Conservation (phyloP, 169 alveolate species). For the Plasmodium gaboni region DNA sequence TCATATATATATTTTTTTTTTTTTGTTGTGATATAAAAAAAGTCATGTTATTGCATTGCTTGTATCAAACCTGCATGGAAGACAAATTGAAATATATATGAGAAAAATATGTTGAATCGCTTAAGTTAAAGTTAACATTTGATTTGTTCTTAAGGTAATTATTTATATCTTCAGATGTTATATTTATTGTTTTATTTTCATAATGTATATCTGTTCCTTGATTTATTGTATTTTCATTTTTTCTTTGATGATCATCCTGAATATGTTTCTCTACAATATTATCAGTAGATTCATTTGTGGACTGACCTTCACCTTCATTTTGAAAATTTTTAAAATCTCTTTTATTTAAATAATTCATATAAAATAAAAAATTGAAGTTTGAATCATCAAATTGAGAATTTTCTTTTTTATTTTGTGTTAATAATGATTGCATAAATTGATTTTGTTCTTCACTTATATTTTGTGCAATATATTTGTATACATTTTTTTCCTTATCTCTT, state of each 20-base stretch:
- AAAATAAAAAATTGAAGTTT: conserved; percentile 21
- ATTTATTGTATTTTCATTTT: neutral
- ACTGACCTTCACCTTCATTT: neutral
- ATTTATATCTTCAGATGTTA: conserved; percentile 30
- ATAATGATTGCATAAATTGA: conserved; percentile 6
- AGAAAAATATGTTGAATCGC: conserved; percentile 40
- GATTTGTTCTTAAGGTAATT: conserved; percentile 11
- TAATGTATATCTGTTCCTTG: too few species aligned
- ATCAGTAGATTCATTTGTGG: neutral
- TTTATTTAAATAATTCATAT: conserved; percentile 25
- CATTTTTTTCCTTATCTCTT: conserved; percentile 43
- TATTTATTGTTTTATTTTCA: neutral
- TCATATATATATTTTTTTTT: neutral
- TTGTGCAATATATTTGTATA: conserved; percentile 39
- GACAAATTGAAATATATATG: conserved; percentile 39
- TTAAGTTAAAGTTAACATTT: conserved; percentile 28
- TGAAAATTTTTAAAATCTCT: neutral
- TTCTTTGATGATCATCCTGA: neutral
- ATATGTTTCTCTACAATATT: neutral
- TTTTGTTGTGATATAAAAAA: neutral
- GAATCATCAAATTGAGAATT: conserved; percentile 23
- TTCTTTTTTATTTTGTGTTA: conserved; percentile 16
- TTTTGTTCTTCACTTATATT: conserved; percentile 27
- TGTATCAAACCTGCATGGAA: conserved; percentile 27
- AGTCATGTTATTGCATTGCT: neutral